Evolutionary conservation across 2,329 filamentous ascomycete genomes (phyloP), one percentile per base, ranked within the genome.

Genomic region (Arthrobotrys conoides): DNA sequence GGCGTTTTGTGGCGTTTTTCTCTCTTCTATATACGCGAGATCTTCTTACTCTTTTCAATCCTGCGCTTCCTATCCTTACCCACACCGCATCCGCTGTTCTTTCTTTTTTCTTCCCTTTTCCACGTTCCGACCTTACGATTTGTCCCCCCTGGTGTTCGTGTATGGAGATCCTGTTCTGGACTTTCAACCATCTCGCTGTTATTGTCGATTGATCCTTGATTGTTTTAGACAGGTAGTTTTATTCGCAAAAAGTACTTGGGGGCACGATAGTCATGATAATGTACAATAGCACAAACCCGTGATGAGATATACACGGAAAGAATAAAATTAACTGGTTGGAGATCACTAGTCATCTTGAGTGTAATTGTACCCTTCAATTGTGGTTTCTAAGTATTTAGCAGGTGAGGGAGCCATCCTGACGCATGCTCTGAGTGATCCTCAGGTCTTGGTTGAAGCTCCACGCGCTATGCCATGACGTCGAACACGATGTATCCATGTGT

Each of bases 91-190:
- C 44, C 10, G 20, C 22, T 53, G 64, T 49, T 57, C n/a, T 49
- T 36, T 18, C 22, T 10, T 22, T 30, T 14, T 24, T 57, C 55
- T 12, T 48, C 55, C 10, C 46, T 24, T 75, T 66, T 57, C 73
- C 80, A 38, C 80, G 80, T 51, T 20, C 20, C 44, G 71, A 36
- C 80, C 80, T 46, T 77, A 76, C 80, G 61, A 41, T 61, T 71
- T 44, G 14, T 49, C 48, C 36, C 4, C 24, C 44, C 33, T 33
- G 22, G 14, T 76, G 22, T 68, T 48, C 55, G 24, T 67, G 24
- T 38, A 61, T n/a, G 36, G 18, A 61, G n/a, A 41, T 0, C 57
- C 14, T n/a, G 57, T 61, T n/a, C 36, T 61, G 18, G n/a, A n/a
- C 36, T 20, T 14, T 61, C 33, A 20, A 27, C 8, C 16, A 44